Evolutionary conservation across 2,329 filamentous ascomycete species (phyloP), one percentile per base, ranked within the genome.

Genomic region (Lecanoromycetidae sp.): DNA sequence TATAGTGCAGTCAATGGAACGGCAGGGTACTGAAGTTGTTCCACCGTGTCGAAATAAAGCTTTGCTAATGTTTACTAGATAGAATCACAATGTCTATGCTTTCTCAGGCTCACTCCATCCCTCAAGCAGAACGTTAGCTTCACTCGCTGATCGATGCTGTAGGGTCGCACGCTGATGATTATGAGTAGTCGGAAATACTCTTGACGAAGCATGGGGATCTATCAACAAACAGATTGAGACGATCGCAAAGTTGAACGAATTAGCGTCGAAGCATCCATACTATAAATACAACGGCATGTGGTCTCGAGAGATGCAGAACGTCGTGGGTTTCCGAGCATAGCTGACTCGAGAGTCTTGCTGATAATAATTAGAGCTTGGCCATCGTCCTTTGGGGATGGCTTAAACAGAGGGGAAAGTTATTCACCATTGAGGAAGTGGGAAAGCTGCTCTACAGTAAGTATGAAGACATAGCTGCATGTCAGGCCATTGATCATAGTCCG

Each of bases 271-370:
- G 62, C 82, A 93, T 59, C 90, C 91, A 0, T 98, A 96, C 72
- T 98, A 96, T 79, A 95, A 94, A 75, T 95, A 93, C 71, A 95
- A 95, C 66, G 70, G 73, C 48, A 78, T 87, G 62, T 98, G 91
- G 91, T 76, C 79, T 23, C 78, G 86, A 49, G 79, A 84, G 58
- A 69, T 95, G 46, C 90, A 96, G 65, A 86, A 85, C 62, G 77
- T 85, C 36, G 77, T 75, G 74, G 74, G 68, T 71, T 66, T 53
- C 72, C 71, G 1, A 68, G 25, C 33, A 15, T 19, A 3, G 20
- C 5, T 5, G 20, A 26, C 17, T 15, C 10, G 8, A 35, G 5
- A 10, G 3, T 34, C 4, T 10, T 76, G 44, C 62, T 81, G 45
- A 66, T 77, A 55, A 71, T 68, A 51, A 17, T 20, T 15, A 79